Base-by-base conservation (phyloP, 2,329 filamentous ascomycete species). In the Stagonosporopsis vannaccii region DNA sequence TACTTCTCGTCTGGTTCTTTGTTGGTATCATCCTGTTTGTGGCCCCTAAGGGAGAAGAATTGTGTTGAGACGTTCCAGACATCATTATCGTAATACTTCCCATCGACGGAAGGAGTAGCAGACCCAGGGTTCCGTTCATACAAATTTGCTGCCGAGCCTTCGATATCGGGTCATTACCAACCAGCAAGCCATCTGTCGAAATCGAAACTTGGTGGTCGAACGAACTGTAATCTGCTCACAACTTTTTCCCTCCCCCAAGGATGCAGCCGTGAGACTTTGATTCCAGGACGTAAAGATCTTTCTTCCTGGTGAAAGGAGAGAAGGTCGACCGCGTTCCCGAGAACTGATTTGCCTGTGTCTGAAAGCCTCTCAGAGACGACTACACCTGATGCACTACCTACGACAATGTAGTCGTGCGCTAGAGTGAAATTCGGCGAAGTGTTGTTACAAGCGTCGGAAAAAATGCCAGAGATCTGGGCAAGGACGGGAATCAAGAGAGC, bases 371-470 rank as follows among this genome's bases (percentile, higher is more conserved):
- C 69, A 3, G 76, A 75, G 1, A 69, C 67, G 19, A 78, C 65
- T 53, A 78, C 65, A 22, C 77, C 76, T 4, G 74, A 69, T 76
- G 76, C 22, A 69, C 76, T 35, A n/a, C 76, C 76, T 1, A 74
- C 75, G 9, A 79, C 70, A 17, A 79, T 78, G 46, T 76, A 76
- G 45, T 79, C 76, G 56, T 77, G 78, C 2, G 75, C 77, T 1
- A 58, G 53, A 64, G 77, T 77, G 6, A 47, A 58, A 2, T 20
- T 15, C 12, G 26, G 19, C n/a, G 20, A 6, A 8, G 26, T 35
- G 13, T 22, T 6, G 12, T 30, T 39, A 8, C 19, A 7, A 6
- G 4, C 6, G 3, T 8, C 4, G 6, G 9, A 22, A 19, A 12
- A 4, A 9, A n/a, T 15, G 17, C 3, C 28, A 15, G 11, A n/a